These are phyloP conservation scores for Fusarium poae DNA, from an alignment of 2,329 filamentous ascomycete genomes.

Conservation along the genomic window DNA sequence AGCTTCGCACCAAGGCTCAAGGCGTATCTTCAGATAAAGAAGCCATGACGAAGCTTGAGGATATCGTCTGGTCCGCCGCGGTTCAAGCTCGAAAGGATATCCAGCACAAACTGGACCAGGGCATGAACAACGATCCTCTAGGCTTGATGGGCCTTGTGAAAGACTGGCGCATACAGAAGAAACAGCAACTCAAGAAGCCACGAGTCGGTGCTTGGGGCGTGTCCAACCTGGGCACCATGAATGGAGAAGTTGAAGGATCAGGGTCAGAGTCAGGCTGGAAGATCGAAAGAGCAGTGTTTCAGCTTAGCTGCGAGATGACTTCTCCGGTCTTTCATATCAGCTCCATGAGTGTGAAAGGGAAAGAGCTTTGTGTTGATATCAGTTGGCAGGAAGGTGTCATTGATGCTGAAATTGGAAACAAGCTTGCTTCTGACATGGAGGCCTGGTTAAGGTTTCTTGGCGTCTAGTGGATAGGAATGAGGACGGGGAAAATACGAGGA, in stretches of 20 bases:
- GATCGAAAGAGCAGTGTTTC: slow-evolving; percentile 42
- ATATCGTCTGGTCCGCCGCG: slow-evolving; percentile 30
- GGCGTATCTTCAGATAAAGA: slow-evolving; percentile 17
- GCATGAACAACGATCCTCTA: slow-evolving; percentile 43
- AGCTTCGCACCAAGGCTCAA: slow-evolving; percentile 38
- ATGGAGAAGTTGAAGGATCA: slow-evolving; percentile 27
- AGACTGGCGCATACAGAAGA: slow-evolving; percentile 44
- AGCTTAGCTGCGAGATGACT: slow-evolving; percentile 40
- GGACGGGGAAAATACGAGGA: slow-evolving; percentile 5
- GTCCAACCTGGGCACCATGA: slow-evolving; percentile 49
- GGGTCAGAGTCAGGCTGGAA: slow-evolving; percentile 33
- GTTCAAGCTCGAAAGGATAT: slow-evolving; percentile 29
- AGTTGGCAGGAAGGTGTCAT: slow-evolving; percentile 45
- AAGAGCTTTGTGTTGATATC: slow-evolving; percentile 44
- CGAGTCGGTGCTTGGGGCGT: slow-evolving; percentile 42
- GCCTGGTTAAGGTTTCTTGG: slow-evolving; percentile 43
- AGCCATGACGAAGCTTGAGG: slow-evolving; percentile 32
- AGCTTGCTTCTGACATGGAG: slow-evolving; percentile 39
- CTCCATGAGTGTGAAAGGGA: slow-evolving; percentile 41
- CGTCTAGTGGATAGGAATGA: slow-evolving; percentile 22
- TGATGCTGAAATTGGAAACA: slow-evolving; percentile 36
- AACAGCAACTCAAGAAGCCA: slow-evolving; percentile 40
- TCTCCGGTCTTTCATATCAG: slow-evolving; percentile 43
- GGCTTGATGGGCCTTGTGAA: slow-evolving; percentile 45
- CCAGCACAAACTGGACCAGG: slow-evolving; percentile 31